Conservation (phyloP, 176 grass and related monocot genomes). For the Juncus inflexus region DNA sequence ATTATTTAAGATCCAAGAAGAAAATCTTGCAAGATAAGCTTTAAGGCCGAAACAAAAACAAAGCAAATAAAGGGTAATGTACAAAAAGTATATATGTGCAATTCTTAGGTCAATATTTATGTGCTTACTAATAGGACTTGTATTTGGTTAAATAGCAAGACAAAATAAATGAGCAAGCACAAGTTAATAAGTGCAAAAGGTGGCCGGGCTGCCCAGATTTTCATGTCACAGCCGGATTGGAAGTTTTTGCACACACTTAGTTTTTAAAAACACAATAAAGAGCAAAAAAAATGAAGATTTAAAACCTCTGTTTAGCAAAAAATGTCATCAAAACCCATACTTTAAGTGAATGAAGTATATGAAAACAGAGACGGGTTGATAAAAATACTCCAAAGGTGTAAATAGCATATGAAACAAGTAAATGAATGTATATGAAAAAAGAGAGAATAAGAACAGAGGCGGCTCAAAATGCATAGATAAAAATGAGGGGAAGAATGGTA, state of each 20-base stretch:
- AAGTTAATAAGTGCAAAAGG: slow-evolving; percentile 72
- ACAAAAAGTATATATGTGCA: no score
- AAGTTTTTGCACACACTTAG: slow-evolving; percentile 67
- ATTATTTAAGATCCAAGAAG: no score
- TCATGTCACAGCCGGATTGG: slow-evolving; percentile 82
- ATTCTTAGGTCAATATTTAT: slow-evolving; percentile 22
- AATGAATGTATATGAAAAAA: not conserved
- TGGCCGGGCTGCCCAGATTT: slow-evolving; percentile 68
- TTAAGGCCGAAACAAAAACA: no score
- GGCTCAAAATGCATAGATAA: slow-evolving; percentile 7
- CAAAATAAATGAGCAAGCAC: slow-evolving; percentile 16
- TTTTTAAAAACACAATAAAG: slow-evolving; percentile 6
- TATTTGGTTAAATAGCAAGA: slow-evolving; percentile 32
- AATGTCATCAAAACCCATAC: not conserved
- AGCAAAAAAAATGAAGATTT: not conserved
- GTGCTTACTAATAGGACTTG: slow-evolving; percentile 33
- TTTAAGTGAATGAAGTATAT: no score
- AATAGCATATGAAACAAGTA: not conserved
- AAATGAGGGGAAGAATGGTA: not conserved
- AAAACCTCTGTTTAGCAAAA: not conserved
- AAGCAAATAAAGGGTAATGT: no score
- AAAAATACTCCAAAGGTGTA: not conserved
- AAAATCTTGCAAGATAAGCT: no score
- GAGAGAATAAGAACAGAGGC: slow-evolving; percentile 9
- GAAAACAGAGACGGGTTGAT: not conserved